Evolutionary conservation across 176 grass and related monocot genomes (phyloP), one percentile per base, ranked within the genome.

Genomic region (Leersia perrieri): DNA sequence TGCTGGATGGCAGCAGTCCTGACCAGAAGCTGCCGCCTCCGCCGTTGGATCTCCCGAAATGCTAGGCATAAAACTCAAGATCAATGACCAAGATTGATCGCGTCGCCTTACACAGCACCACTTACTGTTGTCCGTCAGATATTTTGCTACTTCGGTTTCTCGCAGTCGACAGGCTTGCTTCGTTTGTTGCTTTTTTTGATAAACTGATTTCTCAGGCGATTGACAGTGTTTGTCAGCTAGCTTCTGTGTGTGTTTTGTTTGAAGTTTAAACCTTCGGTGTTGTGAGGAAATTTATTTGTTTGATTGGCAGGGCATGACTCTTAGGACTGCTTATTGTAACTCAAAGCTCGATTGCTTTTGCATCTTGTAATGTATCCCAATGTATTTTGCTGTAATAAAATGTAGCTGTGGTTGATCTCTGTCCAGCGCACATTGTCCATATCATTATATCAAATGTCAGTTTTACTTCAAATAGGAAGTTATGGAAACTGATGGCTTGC

Each of bases 11-110:
- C 11, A 87, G 22, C 67, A 82, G 41, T 23, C 86, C 80, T 4
- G 70, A 87, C 66, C 87, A 93, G 76, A 92, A 90, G 74, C 82
- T 97, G 5, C 88, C 80, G 4, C 93, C 90, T 8, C 93, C 88
- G 7, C 93, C 93, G 15, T 74, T 16, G 9, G 93, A 97, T 70
- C 90, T 97, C 72, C 93, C 90, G 0, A 83, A 83, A 73, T 96
- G 93, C 75, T 96, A 92, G 85, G 4, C 63, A 14, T 22, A 7
- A 26, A 1, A 11, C 20, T 9, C 75, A 32, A 68, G 60, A 79
- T 2, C 45, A 51, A 45, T 1, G 26, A 34, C 13, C 25, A 55
- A 25, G 4, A 47, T 68, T 30, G 22, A 33, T 69, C 22, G 57
- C 72, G 16, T 53, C 58, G 23, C 15, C 45, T 78, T 53, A 22